Percentiles rank a stretch among this genome's conserved stretches.
Evolutionary conservation across 2,329 filamentous ascomycete species (phyloP).

Genomic region (Podosphaera aphanis): DNA sequence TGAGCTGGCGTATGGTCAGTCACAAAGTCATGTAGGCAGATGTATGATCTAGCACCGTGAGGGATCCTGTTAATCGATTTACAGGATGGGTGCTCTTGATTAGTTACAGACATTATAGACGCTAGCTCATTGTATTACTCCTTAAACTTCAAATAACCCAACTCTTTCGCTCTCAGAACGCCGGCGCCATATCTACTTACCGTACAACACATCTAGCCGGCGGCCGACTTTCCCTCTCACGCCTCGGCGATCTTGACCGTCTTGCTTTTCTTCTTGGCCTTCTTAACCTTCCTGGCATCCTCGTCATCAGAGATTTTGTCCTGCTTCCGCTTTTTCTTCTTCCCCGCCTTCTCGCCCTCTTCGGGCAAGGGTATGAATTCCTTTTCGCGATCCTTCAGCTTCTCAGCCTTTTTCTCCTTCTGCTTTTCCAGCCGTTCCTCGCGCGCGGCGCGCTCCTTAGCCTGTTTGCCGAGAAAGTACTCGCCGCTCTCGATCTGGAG

Average conservation of each 20-base stretch:
- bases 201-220: too few relatives aligned
- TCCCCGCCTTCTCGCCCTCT: conserved; percentile 26
- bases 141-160: too few relatives aligned
- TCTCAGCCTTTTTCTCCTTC: conserved; percentile 68
- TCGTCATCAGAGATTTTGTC: conserved; percentile 8
- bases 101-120: too few relatives aligned
- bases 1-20: too few relatives aligned
- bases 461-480: conserved; percentile 84
- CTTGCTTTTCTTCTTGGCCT: conserved; percentile 9
- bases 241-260: conserved; percentile 4
- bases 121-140: too few relatives aligned
- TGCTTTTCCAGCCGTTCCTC: conserved; percentile 68
- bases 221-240: neutral
- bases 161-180: too few relatives aligned
- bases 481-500: conserved; percentile 93
- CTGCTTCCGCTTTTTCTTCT: conserved; percentile 26
- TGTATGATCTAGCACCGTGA: too few relatives aligned
- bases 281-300: conserved; percentile 7
- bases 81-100: too few relatives aligned
- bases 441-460: conserved; percentile 62
- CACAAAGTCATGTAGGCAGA: too few relatives aligned
- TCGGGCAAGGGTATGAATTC: conserved; percentile 80
- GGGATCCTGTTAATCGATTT: too few relatives aligned
- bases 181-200: too few relatives aligned
- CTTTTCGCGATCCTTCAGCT: conserved; percentile 60